Conservation (phyloP, 495 filamentous ascomycete genomes). For the Corynascus novoguineensis region DNA sequence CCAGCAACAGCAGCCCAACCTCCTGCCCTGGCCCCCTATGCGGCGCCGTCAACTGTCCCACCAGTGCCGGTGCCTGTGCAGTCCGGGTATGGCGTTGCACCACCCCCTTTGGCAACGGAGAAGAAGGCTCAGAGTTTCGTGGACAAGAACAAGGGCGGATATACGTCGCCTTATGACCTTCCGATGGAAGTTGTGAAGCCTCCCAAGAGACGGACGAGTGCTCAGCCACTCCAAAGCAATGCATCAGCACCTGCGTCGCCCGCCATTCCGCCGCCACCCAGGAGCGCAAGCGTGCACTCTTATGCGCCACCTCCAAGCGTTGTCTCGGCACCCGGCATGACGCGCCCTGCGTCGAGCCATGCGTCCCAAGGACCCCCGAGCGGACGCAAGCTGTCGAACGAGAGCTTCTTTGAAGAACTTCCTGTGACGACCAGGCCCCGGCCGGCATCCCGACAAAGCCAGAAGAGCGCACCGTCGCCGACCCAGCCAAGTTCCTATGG, state of each 20-base stretch:
- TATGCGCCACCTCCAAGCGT: constrained; percentile 35
- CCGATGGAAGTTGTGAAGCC: constrained; percentile 76
- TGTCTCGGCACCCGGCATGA: constrained; percentile 30
- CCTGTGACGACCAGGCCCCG: constrained; percentile 59
- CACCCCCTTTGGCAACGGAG: constrained; percentile 35
- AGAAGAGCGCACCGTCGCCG: constrained; percentile 32
- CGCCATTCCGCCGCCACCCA: constrained; percentile 43
- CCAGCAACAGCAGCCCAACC: constrained; percentile 24
- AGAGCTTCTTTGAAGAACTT: constrained; percentile 84
- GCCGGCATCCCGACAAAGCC: constrained; percentile 40
- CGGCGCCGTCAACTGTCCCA: constrained; percentile 36
- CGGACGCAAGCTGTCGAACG: constrained; percentile 31
- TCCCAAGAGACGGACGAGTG: constrained; percentile 51
- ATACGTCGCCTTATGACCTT: constrained; percentile 89
- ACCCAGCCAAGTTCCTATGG: constrained; percentile 34
- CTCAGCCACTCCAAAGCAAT: constrained; percentile 35
- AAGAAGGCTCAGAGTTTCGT: constrained; percentile 73
- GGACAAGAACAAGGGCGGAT: constrained; percentile 83
- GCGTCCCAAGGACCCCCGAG: constrained; percentile 26
- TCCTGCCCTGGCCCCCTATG: constrained; percentile 28
- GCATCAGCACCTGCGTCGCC: constrained; percentile 35
- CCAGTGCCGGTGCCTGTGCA: constrained; percentile 39
- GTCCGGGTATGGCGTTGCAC: constrained; percentile 41
- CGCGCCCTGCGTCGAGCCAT: constrained; percentile 29
- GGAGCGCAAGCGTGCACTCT: constrained; percentile 57